Base-by-base conservation (phyloP, 2,329 filamentous ascomycete species). In the Fragosphaeria purpurea region DNA sequence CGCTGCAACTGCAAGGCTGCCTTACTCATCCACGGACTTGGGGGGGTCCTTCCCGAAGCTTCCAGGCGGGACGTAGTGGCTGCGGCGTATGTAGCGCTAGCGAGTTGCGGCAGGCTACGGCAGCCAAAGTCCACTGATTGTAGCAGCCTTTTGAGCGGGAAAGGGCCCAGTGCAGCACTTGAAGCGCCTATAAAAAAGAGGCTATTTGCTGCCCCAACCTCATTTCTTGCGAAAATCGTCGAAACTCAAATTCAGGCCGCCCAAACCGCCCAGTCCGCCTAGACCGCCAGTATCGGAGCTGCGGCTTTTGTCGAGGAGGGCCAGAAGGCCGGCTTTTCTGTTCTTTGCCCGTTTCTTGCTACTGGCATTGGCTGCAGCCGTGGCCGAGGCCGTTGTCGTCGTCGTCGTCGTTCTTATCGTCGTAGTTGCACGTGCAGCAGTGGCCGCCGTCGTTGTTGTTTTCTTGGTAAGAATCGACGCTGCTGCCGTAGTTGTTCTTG, bases 251-350 rank as follows among this genome's bases (percentile, higher is more conserved):
- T 67, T 68, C 43, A 37, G 22, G 22, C 22, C 22, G 22, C 22
- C 22, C 22, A 70, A 60, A 4, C 69, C 65, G 35, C 58, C 60
- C 9, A 61, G 51, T 12, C 59, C 68, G 53, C 62, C 56, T 41
- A 60, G 67, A 10, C 68, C 59, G 5, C 46, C 35, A 31, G 35
- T 43, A 5, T 67, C 59, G 59, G 34, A 31, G 4, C 37, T 31
- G 7, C 69, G 70, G 47, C 69, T 70, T 56, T 79, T 76, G 45
- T 73, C 72, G n/a, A 86, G 67, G 41, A 86, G 62, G 47, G 81
- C 80, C 61, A 83, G 78, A n/a, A 86, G 67, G 1, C 79, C 80
- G 37, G 79, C 76, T 63, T 84, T 86, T 53, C 80, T 71, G 54
- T 69, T 76, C 66, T 81, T 85, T 35, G 81, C 77, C 46, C 80